Evolutionary conservation across 2,329 filamentous ascomycete genomes (phyloP), one percentile per base, ranked within the genome.

Genomic region (Leptographium wingfieldii): DNA sequence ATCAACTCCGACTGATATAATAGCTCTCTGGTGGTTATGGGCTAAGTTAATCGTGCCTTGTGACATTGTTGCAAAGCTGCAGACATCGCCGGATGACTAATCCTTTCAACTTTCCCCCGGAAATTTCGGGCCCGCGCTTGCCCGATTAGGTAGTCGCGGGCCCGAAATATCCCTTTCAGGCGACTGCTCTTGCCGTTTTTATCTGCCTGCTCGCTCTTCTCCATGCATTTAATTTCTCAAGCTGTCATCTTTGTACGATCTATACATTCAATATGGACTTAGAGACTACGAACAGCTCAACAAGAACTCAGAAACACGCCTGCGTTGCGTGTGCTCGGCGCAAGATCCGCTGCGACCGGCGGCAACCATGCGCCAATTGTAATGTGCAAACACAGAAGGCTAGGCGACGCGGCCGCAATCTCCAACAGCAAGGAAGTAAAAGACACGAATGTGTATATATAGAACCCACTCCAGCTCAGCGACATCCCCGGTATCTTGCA

Each of bases 381-480:
- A 49, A 59, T 2, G 52, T 59, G 5, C 60, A 66, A 10, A 58
- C 60, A 1, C 57, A 65, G 52, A 35, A 49, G 27, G 35, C 57
- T 3, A 14, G 10, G 40, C 48, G 49, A 29, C 48, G 49, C 2
- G 35, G 43, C 11, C 43, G 51, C 5, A 43, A 22, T 9, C 38
- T 31, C 9, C 54, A 46, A 1, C 31, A 35, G 16, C 2, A n/a
- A 31, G 25, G 16, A 9, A 19, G 25, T 4, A 19, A 33, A 1
- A 25, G 38, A 2, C 27, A 31, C 0, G 51, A 52, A 4, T 72
- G 70, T 33, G 40, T 61, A 0, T 71, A 70, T 22, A 62, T 67
- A 10, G 57, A 63, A 0, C 65, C 66, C 3, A 38, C 59, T 1
- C 63, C 64, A 0, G 61, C 61, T 0, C 61, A 56, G 31, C 40